Conservation (phyloP, 495 filamentous ascomycete species). For the Aspergillus hancockii region DNA sequence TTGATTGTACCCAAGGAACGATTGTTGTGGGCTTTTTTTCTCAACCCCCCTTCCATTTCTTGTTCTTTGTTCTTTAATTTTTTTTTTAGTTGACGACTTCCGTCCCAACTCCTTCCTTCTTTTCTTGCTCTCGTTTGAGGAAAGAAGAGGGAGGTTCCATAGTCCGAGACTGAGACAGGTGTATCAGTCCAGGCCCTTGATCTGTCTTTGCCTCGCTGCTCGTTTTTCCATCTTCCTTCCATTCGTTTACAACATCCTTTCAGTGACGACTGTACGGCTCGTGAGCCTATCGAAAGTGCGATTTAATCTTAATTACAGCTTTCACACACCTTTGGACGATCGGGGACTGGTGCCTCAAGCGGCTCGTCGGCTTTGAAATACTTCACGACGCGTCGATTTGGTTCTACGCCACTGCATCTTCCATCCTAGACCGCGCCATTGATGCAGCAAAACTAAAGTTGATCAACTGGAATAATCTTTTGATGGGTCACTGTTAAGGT, state of each 20-base stretch:
- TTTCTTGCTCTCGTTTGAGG: conserved; percentile 28
- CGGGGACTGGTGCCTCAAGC: conserved; percentile 24
- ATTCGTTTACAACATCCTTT: conserved; percentile 25
- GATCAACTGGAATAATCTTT: conserved; percentile 21
- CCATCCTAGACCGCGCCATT: conserved; percentile 4
- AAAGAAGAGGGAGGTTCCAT: conserved; percentile 30
- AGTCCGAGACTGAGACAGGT: conserved; percentile 20
- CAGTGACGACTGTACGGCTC: conserved; percentile 11
- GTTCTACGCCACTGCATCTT: conserved; percentile 1
- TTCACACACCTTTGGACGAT: conserved; percentile 14
- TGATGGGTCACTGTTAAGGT: conserved; percentile 42
- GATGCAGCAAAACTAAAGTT: conserved; percentile 12
- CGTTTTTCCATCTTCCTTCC: conserved; percentile 25
- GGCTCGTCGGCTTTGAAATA: conserved; percentile 9
- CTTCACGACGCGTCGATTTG: conserved; percentile 20
- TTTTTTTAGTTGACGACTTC: conserved; percentile 16
- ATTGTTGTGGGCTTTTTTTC: too few species aligned
- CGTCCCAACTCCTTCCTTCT: conserved; percentile 24
- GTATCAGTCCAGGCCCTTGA: not conserved
- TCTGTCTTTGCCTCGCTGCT: conserved; percentile 10
- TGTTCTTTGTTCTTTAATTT: not conserved
- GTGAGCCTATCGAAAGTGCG: conserved; percentile 7
- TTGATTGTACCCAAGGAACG: conserved; percentile 11
- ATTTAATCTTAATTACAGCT: conserved; percentile 13
- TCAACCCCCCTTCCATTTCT: too few species aligned